Evolutionary conservation across 352 stramenopile species (phyloP).

Genomic region (Globisporangium perplexum): DNA sequence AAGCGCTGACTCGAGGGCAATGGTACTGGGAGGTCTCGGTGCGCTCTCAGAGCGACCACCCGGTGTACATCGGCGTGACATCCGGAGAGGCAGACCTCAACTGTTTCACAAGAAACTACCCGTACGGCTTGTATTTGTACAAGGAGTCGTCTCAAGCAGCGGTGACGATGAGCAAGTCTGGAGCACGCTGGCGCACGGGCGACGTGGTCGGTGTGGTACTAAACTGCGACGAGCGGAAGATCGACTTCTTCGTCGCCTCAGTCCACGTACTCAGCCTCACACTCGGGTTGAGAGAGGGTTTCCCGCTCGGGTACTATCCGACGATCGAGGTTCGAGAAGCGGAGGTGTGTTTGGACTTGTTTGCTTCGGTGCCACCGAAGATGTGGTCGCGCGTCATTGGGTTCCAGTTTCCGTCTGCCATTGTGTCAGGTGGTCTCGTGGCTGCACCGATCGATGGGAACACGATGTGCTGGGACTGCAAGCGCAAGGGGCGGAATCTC

Average conservation of each 20-base stretch:
- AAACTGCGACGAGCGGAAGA: slow-evolving; percentile 51
- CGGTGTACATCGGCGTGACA: slow-evolving; percentile 71
- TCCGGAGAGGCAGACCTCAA: slow-evolving; percentile 60
- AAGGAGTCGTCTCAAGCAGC: slow-evolving; percentile 21
- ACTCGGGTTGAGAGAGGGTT: slow-evolving; percentile 16
- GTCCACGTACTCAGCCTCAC: slow-evolving; percentile 29
- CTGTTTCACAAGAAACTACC: slow-evolving; percentile 7
- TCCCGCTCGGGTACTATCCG: slow-evolving; percentile 34
- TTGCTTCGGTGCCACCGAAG: slow-evolving; percentile 44
- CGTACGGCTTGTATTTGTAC: slow-evolving; percentile 30
- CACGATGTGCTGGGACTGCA: slow-evolving; percentile 58
- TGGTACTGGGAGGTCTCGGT: slow-evolving; percentile 85
- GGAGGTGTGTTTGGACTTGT: slow-evolving; percentile 65
- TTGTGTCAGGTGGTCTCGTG: slow-evolving; percentile 65
- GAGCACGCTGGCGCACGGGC: slow-evolving; percentile 27
- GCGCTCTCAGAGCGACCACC: slow-evolving; percentile 32
- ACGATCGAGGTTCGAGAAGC: slow-evolving; percentile 51
- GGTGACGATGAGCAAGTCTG: slow-evolving; percentile 12
- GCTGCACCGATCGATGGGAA: slow-evolving; percentile 49
- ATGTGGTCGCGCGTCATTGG: slow-evolving; percentile 42
- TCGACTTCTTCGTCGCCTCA: slow-evolving; percentile 52
- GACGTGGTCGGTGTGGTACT: slow-evolving; percentile 50
- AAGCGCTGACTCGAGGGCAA: slow-evolving; percentile 42
- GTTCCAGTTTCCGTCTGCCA: slow-evolving; percentile 48
- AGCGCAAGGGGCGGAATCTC: slow-evolving; percentile 44